Base-by-base conservation (phyloP, 257 asterid genomes). In the Fraxinus cuspidata region DNA sequence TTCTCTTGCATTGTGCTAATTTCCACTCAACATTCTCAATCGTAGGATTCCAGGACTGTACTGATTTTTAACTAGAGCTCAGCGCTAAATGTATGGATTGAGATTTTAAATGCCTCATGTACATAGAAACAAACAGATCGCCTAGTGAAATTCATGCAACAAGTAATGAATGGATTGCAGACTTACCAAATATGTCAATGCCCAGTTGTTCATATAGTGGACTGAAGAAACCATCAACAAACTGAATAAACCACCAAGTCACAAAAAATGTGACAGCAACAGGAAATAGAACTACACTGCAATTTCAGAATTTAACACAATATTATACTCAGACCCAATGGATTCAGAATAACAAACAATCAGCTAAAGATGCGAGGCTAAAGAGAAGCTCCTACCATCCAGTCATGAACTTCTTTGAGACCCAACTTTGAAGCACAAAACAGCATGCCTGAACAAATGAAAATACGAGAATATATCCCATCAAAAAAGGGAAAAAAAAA, bases 141-240 rank as follows among this genome's bases (percentile, higher is more conserved):
- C 37, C 7, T 27, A 10, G 16, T 63, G 35, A 63, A 23, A 23
- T 63, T 63, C 69, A 63, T 5, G 38, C 69, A 12, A 63, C 34
- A 27, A 27, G 34, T 49, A 71, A 60, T 38, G 74, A 56, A 65
- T 23, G 38, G 42, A 5, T 66, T 56, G 64, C 23, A 25, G 69
- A 76, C 89, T 82, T 80, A 92, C 98, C 98, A 84, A 94, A 92
- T 84, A 94, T 85, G 65, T 92, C 91, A 77, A 94, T 83, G 67
- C 96, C 98, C 76, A 94, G 86, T 69, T 88, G 94, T 32, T 78
- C 97, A 82, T 94, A 94, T 60, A 94, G 83, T 58, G 98, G 98
- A 89, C 97, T 91, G 88, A 94, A 94, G 92, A 94, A 94, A 79
- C 98, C 97, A 81, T 94, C 98, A 82, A 94, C 93, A 85, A 94